Evolutionary conservation across 331 rosid species (phyloP), one percentile per base, ranked within the genome.

Genomic region (Rhamnella rubrinervis): DNA sequence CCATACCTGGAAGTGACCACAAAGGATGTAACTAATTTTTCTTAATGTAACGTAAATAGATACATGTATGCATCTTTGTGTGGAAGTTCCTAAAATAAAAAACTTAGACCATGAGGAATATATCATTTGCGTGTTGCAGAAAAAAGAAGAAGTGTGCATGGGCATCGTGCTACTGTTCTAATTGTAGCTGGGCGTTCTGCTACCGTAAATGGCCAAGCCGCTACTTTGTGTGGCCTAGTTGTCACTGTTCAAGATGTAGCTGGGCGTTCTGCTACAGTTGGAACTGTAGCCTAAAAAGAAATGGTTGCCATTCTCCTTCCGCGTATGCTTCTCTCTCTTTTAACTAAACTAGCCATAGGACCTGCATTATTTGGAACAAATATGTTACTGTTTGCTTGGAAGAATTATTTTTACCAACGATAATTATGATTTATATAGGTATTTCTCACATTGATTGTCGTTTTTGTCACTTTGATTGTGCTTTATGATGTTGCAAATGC

Each of bases 41-140:
- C 0, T 44, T 4, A 44, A 44, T 44, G 49, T 11, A 7, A 68
- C 28, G 4, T 40, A 52, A 6, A 19, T 44, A 14, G 64, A 72
- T 21, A 39, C 60, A 63, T 71, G 44, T 68, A 57, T 63, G 68
- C n/a, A n/a, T 61, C 61, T 53, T 38, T 50, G 20, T 65, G 59
- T 58, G 55, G 68, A 66, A 61, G 59, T 65, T 73, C 66, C 35
- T 46, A 41, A 40, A 41, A 71, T 49, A 40, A 23, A 59, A 23
- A 35, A 62, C 55, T 52, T 50, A 19, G 56, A 59, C 60, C 55
- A 49, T 77, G 71, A 76, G 63, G 59, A 84, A 70, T 82, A 65
- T 77, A 78, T 47, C 72, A 68, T 67, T 74, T 80, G 61, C 80
- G 73, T 78, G 71, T 66, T 86, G 85, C 80, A 87, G 91, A 85